Evolutionary conservation across 805 yeast species (phyloP).

Genomic region (Blastobotrys peoriensis): DNA sequence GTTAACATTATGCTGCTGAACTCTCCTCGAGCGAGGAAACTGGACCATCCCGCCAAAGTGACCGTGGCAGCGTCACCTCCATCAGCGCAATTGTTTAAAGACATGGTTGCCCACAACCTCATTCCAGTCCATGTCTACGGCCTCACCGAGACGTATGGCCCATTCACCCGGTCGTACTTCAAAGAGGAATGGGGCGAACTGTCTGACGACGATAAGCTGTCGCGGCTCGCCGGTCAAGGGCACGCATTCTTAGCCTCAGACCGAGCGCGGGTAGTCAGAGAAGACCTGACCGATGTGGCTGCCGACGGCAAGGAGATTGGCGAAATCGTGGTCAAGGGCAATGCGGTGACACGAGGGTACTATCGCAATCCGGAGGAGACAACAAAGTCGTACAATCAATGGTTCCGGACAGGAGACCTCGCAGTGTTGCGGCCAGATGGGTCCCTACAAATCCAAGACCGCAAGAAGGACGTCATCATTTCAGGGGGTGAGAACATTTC

Average conservation of each 20-base stretch:
- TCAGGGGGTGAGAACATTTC: constrained; percentile 35
- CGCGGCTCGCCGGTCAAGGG: constrained; percentile 31
- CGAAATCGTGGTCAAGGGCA: constrained; percentile 31
- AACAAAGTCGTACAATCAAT: constrained; percentile 29
- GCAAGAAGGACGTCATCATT: constrained; percentile 33
- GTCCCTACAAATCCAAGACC: constrained; percentile 28
- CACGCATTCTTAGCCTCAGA: constrained; percentile 27
- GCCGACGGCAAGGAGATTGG: constrained; percentile 30
- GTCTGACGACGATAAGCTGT: constrained; percentile 23
- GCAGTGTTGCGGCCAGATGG: constrained; percentile 33
- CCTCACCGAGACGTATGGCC: constrained; percentile 34
- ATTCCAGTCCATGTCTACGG: constrained; percentile 33
- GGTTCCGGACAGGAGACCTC: constrained; percentile 33
- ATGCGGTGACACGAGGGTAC: constrained; percentile 29
- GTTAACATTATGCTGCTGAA: constrained; percentile 31
- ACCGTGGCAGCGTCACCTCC: constrained; percentile 36
- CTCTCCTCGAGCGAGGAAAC: constrained; percentile 25
- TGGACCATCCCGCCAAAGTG: constrained; percentile 26
- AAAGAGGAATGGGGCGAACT: constrained; percentile 27
- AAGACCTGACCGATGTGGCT: constrained; percentile 22
- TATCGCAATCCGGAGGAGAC: constrained; percentile 30
- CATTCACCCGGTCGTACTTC: constrained; percentile 29
- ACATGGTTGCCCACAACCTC: constrained; percentile 28
- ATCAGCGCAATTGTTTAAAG: constrained; percentile 28
- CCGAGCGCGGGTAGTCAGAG: constrained; percentile 25